Base-by-base conservation (phyloP, 306 rosid genomes). In the Rubus parviflorus region DNA sequence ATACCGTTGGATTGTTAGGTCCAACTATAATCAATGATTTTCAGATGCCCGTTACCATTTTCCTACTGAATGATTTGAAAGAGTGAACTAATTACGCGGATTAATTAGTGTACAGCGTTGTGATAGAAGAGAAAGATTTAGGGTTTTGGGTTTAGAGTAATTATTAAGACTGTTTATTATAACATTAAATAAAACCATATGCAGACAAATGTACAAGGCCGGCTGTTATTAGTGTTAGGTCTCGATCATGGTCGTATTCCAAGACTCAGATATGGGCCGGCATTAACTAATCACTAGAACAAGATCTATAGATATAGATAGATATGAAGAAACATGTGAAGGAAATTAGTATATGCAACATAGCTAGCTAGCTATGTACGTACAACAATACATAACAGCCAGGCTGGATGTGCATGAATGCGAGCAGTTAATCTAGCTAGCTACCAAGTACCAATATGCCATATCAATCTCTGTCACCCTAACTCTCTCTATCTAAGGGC, bases 251-350 rank as follows among this genome's bases (percentile, higher is more conserved):
- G 14, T 25, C 9, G 42, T 19, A 10, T 30, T 7, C 8, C 8
- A 61, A 25, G 37, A 60, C 66, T 25, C 66, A 12, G 56, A 51
- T 61, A 61, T 30, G 67, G 67, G 42, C 30, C 30, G 30, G 30
- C 67, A 30, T 61, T 61, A 61, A 61, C 67, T 30, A 30, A 61
- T 61, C 15, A 30, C 42, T 13, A 61, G 67, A 30, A 61, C 67
- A 30, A 14, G 42, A 61, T 61, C 19, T 14, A 30, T 0, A 14
- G 11, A 56, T 56, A 10, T 54, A 1, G 25, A n/a, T 19, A 53
- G 17, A 2, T 8, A 17, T 53, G 1, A 53, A 58, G 3, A 11
- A 60, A 13, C 20, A 62, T 30, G 68, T 62, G 68, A 62, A 30
- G 68, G n/a, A 62, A 57, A 57, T 57, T 57, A 57, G 63, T 25